Conservation (phyloP, 768 basidiomycete genomes). For the Leccinum sublutescens region DNA sequence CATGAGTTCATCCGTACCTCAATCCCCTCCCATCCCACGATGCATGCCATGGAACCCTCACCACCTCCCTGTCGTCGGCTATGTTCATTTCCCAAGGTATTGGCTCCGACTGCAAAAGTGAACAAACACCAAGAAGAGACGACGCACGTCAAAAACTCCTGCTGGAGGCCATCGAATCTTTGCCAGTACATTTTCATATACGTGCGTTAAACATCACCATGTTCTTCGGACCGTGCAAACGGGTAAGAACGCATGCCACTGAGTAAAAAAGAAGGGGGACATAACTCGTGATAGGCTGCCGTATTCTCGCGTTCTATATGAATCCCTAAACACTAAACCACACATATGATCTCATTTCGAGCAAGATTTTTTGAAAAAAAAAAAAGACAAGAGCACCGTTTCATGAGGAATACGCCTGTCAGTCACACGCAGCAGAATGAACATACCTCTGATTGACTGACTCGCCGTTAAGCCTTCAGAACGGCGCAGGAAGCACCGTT, state of each 20-base stretch:
- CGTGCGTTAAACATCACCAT: background rate
- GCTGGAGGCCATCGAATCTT: background rate
- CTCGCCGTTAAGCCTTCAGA: background rate
- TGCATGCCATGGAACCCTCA: background rate
- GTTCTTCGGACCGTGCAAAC: background rate
- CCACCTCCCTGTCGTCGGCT: background rate
- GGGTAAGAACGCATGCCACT: background rate
- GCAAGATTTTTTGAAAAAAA: background rate
- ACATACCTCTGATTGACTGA: background rate
- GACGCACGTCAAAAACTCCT: background rate
- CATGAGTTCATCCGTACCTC: background rate
- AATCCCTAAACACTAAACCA: conserved; percentile 6
- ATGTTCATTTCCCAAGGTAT: background rate
- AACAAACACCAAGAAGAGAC: background rate
- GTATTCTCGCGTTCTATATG: conserved; percentile 8
- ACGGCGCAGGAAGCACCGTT: background rate
- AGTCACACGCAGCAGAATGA: background rate
- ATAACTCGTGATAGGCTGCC: conserved; percentile 10
- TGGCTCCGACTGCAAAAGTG: background rate
- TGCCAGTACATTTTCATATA: conserved; percentile 3
- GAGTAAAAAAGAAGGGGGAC: background rate
- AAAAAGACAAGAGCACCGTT: conserved; percentile 3
- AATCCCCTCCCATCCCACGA: background rate
- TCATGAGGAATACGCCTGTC: conserved; percentile 12
- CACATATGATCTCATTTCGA: conserved; percentile 13